These are phyloP conservation scores for Petunia secreta DNA, from an alignment of 257 asterid species.

Conservation along the genomic window DNA sequence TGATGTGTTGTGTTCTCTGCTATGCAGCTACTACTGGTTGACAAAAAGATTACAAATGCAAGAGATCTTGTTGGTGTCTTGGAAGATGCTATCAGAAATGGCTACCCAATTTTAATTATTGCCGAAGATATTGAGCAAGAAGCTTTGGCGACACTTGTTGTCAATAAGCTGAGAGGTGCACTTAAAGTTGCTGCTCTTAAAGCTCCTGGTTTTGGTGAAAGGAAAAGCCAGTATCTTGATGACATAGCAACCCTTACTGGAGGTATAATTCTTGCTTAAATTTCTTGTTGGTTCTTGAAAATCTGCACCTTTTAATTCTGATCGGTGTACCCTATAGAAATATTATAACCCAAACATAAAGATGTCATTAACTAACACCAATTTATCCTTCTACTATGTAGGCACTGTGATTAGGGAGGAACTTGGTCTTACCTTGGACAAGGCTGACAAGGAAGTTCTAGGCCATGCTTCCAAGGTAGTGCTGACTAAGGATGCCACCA, in stretches of 20 bases:
- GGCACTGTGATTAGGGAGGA: conserved; percentile 97
- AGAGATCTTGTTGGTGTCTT: conserved; percentile 76
- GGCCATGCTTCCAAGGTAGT: conserved; percentile 98
- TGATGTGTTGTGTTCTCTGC: conserved; percentile 28
- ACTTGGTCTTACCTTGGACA: conserved; percentile 80
- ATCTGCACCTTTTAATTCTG: background rate
- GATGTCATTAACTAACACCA: background rate
- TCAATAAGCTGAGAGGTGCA: conserved; percentile 91
- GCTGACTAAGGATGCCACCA: conserved; percentile 82
- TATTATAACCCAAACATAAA: background rate
- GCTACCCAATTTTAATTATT: conserved; percentile 79
- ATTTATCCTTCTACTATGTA: conserved; percentile 34
- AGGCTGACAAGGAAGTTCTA: conserved; percentile 85
- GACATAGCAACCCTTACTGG: conserved; percentile 94
- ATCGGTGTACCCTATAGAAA: background rate
- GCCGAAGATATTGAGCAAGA: conserved; percentile 99
- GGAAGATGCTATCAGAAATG: conserved; percentile 94
- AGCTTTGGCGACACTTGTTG: conserved; percentile 97
- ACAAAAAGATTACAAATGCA: conserved; percentile 93
- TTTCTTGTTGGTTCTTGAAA: conserved; percentile 5
- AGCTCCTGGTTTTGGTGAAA: conserved; percentile 99
- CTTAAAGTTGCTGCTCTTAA: conserved; percentile 95
- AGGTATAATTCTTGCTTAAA: conserved; percentile 49
- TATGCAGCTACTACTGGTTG: conserved; percentile 80
- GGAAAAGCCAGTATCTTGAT: conserved; percentile 96